Evolutionary conservation across 768 basidiomycete species (phyloP).

Genomic region (Boletus pseudo-olivaceus): DNA sequence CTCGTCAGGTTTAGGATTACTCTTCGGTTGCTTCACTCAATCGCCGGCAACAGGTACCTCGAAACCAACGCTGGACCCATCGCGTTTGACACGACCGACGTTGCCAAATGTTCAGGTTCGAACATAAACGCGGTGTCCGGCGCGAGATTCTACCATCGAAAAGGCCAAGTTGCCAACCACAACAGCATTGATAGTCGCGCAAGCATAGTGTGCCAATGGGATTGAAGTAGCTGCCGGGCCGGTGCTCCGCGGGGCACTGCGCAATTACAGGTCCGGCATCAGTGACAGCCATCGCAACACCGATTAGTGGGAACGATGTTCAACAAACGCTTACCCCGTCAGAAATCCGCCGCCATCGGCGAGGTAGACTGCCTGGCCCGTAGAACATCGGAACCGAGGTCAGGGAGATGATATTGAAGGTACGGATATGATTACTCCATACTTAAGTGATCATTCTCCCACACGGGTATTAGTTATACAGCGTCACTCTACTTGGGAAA

Average conservation of each 20-base stretch:
- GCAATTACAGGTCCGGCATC: too few species aligned
- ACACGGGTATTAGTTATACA: not conserved
- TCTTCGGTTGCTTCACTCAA: constrained; percentile 28
- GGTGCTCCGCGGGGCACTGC: too few species aligned
- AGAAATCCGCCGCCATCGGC: not conserved
- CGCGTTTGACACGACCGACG: constrained; percentile 28
- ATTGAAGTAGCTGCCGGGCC: too few species aligned
- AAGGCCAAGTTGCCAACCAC: too few species aligned
- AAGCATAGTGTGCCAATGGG: too few species aligned
- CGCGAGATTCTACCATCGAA: constrained; percentile 12
- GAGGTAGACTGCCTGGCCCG: not conserved
- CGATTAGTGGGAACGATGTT: not conserved
- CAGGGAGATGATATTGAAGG: not conserved
- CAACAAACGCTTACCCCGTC: not conserved
- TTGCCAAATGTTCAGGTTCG: constrained; percentile 4
- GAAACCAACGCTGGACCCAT: constrained; percentile 25
- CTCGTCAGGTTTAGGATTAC: constrained; percentile 34
- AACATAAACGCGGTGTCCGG: constrained; percentile 26
- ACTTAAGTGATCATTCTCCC: not conserved
- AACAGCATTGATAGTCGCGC: too few species aligned
- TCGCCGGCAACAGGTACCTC: constrained; percentile 28
- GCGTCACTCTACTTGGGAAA: not conserved
- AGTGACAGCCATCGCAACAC: too few species aligned
- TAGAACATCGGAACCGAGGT: not conserved
- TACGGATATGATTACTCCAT: not conserved